Evolutionary conservation across 306 rosid species (phyloP).

Genomic region (Carpinus fangiana): DNA sequence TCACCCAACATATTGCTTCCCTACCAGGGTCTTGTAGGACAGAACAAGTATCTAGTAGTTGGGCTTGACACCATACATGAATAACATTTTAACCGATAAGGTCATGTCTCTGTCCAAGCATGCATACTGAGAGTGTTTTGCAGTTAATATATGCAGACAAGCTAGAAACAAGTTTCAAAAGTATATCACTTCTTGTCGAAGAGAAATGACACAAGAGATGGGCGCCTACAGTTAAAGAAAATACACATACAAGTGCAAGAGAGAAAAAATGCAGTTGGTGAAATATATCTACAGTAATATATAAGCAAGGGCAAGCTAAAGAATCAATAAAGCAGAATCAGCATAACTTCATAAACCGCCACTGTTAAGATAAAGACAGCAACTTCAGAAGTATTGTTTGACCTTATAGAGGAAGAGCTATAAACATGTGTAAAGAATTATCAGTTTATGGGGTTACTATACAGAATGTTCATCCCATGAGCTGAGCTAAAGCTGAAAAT

Average conservation of each 20-base stretch:
- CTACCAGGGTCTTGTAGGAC: constrained; percentile 5
- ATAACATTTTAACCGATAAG: constrained; percentile 16
- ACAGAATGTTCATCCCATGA: not conserved
- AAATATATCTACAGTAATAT: not conserved
- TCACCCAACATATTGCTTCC: constrained; percentile 16
- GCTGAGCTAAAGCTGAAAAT: not conserved
- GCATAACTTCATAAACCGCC: not conserved
- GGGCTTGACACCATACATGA: constrained; percentile 9
- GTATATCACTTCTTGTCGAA: constrained; percentile 14
- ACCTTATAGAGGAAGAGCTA: no score
- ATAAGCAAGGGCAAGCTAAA: not conserved
- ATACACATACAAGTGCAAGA: not conserved
- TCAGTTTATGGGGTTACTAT: not conserved
- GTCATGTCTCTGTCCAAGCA: constrained; percentile 9
- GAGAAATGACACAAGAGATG: constrained; percentile 29
- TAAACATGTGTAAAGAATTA: no score
- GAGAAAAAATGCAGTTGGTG: not conserved
- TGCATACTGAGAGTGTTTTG: not conserved
- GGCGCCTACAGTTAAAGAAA: constrained; percentile 10
- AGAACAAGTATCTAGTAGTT: constrained; percentile 17
- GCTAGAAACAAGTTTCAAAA: constrained; percentile 13
- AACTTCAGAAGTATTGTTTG: no score
- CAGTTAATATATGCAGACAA: constrained; percentile 8
- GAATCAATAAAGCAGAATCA: not conserved
- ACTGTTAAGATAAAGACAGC: no score